Conservation (phyloP, 2,329 filamentous ascomycete species). For the Chaetomiaceae sp. region DNA sequence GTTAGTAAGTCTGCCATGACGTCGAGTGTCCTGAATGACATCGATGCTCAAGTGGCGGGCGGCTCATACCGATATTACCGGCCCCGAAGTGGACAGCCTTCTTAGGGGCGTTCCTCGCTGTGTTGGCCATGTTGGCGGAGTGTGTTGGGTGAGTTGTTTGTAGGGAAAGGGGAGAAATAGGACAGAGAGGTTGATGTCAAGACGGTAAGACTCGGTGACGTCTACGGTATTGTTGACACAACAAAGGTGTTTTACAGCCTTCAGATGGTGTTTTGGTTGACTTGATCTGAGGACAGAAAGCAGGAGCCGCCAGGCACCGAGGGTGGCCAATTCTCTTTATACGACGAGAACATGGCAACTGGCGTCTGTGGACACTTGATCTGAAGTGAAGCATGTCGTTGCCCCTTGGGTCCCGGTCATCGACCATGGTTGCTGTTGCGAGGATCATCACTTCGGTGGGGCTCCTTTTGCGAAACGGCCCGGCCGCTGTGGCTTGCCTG, state of each 20-base stretch:
- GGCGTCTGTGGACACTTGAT: neutral
- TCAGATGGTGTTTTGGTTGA: too few relatives aligned
- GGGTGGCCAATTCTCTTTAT: conserved; percentile 14
- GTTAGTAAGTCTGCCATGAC: conserved; percentile 17
- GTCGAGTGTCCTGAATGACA: too few relatives aligned
- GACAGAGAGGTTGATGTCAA: neutral
- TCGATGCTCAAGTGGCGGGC: neutral
- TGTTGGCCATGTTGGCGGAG: conserved; percentile 9
- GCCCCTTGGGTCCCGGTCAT: neutral
- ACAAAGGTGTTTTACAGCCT: neutral
- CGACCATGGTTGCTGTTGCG: neutral
- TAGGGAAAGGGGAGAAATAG: neutral
- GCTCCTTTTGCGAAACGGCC: neutral
- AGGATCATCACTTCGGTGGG: conserved; percentile 10
- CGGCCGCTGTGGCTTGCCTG: neutral
- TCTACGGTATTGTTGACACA: neutral
- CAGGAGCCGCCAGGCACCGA: conserved; percentile 2
- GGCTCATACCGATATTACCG: conserved; percentile 67
- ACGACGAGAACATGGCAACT: neutral
- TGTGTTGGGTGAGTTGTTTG: neutral
- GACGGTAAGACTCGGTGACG: neutral
- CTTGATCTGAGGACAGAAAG: neutral
- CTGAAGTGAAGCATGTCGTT: conserved; percentile 5
- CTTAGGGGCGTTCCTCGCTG: conserved; percentile 36
- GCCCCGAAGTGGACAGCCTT: conserved; percentile 83